A percentile compares a stretch with the other conserved stretches of the same genome.
Conservation (phyloP, 1,139 yeast genomes). For the Hansenula lynferdii region DNA sequence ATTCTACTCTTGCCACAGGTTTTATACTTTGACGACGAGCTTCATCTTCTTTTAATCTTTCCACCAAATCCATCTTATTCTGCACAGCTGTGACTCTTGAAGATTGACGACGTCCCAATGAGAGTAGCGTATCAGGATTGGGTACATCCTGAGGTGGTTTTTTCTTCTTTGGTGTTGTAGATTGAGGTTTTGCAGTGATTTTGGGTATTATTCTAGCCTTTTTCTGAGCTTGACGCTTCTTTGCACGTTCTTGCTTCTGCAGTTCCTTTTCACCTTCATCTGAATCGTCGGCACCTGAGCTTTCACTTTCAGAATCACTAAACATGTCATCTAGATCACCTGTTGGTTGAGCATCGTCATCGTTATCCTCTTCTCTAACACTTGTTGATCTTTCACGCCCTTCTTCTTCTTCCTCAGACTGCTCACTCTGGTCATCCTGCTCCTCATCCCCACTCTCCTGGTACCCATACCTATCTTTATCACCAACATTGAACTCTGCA, state of each 20-base stretch:
- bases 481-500: constrained; percentile 61
- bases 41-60: constrained; percentile 69
- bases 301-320: constrained; percentile 24
- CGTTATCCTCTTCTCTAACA: too few species aligned
- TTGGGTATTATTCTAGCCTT: constrained; percentile 37
- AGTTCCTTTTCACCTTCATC: constrained; percentile 67
- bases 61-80: constrained; percentile 73
- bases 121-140: constrained; percentile 44
- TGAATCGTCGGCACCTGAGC: constrained; percentile 36
- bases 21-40: constrained; percentile 45
- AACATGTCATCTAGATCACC: constrained; percentile 26
- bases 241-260: constrained; percentile 43
- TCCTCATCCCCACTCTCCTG: constrained; percentile 26
- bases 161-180: constrained; percentile 19
- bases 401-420: constrained; percentile 43
- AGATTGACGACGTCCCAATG: constrained; percentile 61
- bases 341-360: too few species aligned
- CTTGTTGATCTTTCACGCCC: too few species aligned
- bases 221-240: constrained; percentile 36
- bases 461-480: constrained; percentile 76
- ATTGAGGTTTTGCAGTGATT: constrained; percentile 34
- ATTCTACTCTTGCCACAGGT: constrained; percentile 28
- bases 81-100: constrained; percentile 75
- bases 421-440: too few species aligned
- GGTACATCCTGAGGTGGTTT: constrained; percentile 24